Base-by-base conservation (phyloP, 2,329 filamentous ascomycete genomes). In the Fusarium illudens region DNA sequence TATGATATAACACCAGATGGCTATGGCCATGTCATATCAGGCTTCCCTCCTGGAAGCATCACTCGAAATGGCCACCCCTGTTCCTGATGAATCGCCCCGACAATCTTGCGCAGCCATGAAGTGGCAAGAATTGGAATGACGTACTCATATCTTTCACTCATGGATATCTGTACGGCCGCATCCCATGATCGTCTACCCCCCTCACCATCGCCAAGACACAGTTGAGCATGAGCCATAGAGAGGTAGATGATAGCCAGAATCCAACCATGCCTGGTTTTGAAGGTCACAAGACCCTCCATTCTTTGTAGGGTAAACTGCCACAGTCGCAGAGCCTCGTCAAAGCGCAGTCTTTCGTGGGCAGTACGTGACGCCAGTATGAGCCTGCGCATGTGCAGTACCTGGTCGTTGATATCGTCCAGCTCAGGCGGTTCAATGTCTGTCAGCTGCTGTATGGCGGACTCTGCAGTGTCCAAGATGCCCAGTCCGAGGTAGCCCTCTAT, bases 31-130 rank as follows among this genome's bases (percentile, higher is more conserved):
- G 65, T 70, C 9, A 74, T 20, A 39, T 76, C 73, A 6, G 72
- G 73, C 11, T 65, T 74, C 1, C 75, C 76, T 0, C 72, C 72
- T 0, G 76, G 76, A n/a, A 77, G 58, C 72, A 77, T 78, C 32
- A 78, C 75, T 0, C 74, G 65, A n/a, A 78, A 68, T 1, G 71
- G 67, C 77, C 77, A 78, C 0, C 73, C 73, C 20, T 74, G 68
- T 0, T 46, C 25, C 22, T 63, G 51, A 36, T 76, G 68, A 3
- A 77, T 72, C 8, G 68, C 68, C 1, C 49, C 58, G 10, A 71
- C 74, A 34, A 78, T 67, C 51, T 66, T 71, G 1, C 60, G 63
- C 10, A 79, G 25, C 77, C 77, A 79, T 0, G 52, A 52, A 1
- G 75, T 79, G 1, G 75, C 72, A 12, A 78, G 55, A 0, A 73